phyloP scores from a whole-genome alignment of 352 stramenopile genomes.

The Globisporangium echinulatum region DNA sequence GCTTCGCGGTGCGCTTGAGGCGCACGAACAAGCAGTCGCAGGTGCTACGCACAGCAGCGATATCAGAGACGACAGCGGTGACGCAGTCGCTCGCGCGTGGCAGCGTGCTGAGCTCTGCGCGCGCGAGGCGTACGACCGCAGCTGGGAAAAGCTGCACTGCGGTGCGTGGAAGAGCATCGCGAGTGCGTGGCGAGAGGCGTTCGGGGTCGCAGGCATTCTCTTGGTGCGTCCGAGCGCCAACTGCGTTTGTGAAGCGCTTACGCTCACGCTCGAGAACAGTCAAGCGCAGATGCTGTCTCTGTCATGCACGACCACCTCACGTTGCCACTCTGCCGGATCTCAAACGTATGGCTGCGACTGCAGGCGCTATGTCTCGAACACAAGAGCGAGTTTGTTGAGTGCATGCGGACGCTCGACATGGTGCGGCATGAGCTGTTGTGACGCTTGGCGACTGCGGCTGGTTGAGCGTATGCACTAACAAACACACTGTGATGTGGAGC shows the following conservation, averaged over 20 bases:
- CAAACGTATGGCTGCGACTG: background rate
- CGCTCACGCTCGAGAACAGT: too few species aligned
- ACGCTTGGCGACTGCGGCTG: background rate
- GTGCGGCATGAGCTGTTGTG: conserved; percentile 14
- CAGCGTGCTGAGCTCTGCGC: conserved; percentile 7
- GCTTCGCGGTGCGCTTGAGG: conserved; percentile 23
- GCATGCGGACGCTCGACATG: conserved; percentile 54
- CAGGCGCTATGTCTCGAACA: conserved; percentile 29
- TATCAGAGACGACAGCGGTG: background rate
- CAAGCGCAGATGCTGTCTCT: too few species aligned
- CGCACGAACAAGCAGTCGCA: background rate
- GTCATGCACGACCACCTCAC: too few species aligned
- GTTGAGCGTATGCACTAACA: background rate
- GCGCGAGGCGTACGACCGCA: conserved; percentile 40
- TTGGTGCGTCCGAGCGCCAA: conserved; percentile 18
- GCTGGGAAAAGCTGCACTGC: conserved; percentile 72
- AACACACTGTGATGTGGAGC: background rate
- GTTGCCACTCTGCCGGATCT: background rate
- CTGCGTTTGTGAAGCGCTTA: too few species aligned
- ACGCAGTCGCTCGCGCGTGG: background rate
- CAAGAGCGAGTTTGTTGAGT: conserved; percentile 18
- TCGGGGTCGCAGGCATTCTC: conserved; percentile 46
- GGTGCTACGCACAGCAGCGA: too few species aligned
- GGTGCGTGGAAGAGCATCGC: conserved; percentile 61
- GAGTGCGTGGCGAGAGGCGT: conserved; percentile 51